Evolutionary conservation across 1,139 yeast genomes (phyloP).

Genomic region (Blastobotrys indianensis): DNA sequence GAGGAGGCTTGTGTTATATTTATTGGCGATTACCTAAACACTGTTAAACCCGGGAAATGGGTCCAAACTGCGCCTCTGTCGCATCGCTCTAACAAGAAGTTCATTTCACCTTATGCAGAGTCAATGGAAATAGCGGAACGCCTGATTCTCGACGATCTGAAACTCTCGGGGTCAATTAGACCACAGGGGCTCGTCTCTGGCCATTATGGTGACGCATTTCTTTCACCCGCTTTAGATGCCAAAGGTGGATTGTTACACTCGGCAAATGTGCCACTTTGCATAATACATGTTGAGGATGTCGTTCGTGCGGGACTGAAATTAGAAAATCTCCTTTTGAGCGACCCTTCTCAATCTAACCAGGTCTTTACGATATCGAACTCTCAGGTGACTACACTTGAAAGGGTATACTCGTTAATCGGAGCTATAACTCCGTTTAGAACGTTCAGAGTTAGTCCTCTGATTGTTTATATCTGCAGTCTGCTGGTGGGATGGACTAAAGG

Average conservation of each 20-base stretch:
- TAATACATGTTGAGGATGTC: constrained; percentile 33
- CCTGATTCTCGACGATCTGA: constrained; percentile 11
- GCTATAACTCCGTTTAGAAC: constrained; percentile 15
- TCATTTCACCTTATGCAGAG: constrained; percentile 20
- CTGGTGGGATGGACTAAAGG: neutral
- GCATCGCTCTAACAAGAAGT: neutral
- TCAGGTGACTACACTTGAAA: constrained; percentile 19
- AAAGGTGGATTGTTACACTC: constrained; percentile 26
- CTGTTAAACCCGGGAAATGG: constrained; percentile 9
- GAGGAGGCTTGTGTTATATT: neutral
- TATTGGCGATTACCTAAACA: neutral
- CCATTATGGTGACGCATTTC: constrained; percentile 27
- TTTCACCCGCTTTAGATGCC: constrained; percentile 24
- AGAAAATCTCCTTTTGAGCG: constrained; percentile 21
- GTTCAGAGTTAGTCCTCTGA: constrained; percentile 19
- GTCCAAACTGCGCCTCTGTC: constrained; percentile 1
- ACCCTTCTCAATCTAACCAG: too few species aligned
- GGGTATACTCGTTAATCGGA: constrained; percentile 20
- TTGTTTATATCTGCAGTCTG: constrained; percentile 15
- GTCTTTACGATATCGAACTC: constrained; percentile 14
- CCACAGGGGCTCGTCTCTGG: constrained; percentile 29
- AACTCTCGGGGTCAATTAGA: constrained; percentile 18
- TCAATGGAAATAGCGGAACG: constrained; percentile 18
- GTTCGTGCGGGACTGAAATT: constrained; percentile 27
- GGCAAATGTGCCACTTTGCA: constrained; percentile 22